Evolutionary conservation across 257 asterid genomes (phyloP).

Genomic region (Penstemon davidsonii): DNA sequence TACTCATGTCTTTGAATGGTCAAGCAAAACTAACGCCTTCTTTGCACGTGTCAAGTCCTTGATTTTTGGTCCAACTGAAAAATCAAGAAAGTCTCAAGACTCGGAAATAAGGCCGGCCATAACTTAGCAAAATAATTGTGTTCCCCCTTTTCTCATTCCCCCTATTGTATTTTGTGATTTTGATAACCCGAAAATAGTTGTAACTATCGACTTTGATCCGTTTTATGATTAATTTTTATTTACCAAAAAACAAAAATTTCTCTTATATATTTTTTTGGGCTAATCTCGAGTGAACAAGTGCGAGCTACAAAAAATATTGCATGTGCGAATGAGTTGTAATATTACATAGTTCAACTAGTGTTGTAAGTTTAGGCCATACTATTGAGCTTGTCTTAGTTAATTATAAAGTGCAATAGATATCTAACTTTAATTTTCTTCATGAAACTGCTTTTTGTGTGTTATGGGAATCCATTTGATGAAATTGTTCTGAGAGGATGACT

Average conservation of each 20-base stretch:
- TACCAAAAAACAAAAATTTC: not conserved
- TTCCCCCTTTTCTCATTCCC: too few species aligned
- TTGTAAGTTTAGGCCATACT: not conserved
- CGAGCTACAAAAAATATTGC: not conserved
- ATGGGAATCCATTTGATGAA: slow-evolving; percentile 97
- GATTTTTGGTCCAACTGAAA: slow-evolving; percentile 2
- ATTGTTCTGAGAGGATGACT: slow-evolving; percentile 59
- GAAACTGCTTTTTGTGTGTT: slow-evolving; percentile 53
- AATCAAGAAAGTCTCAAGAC: not conserved
- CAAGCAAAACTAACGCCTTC: too few species aligned
- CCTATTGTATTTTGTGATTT: too few species aligned
- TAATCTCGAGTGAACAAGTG: not conserved
- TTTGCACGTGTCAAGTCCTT: not conserved
- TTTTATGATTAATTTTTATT: not conserved
- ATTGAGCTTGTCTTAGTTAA: not conserved
- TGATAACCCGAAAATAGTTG: not conserved
- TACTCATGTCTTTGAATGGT: slow-evolving; percentile 41
- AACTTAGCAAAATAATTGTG: too few species aligned
- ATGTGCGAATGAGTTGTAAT: not conserved
- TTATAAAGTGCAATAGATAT: slow-evolving; percentile 4
- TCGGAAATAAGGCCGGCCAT: too few species aligned
- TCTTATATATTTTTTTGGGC: not conserved
- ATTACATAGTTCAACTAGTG: not conserved
- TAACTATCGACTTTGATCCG: slow-evolving; percentile 4
- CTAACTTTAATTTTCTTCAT: slow-evolving; percentile 24